Evolutionary conservation across 805 yeast genomes (phyloP), one percentile per base, ranked within the genome.

Genomic region (Suhomyces tanzawaensis): DNA sequence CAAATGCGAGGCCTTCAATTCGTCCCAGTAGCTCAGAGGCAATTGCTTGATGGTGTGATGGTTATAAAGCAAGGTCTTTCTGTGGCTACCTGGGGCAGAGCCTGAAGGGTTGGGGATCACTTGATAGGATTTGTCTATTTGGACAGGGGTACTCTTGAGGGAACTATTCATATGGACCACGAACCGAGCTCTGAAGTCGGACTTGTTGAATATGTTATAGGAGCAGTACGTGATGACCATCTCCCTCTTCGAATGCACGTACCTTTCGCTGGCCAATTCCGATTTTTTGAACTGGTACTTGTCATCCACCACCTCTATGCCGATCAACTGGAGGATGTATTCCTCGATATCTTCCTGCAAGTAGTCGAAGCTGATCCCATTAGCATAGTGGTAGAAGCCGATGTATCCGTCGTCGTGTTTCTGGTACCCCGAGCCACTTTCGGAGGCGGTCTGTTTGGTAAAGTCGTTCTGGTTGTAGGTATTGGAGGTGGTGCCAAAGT

Each of bases 161-260:
- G 36, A 17, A 11, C 46, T 45, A 7, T 26, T 23, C 34, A 41
- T 22, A 14, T 50, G 48, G 4, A 74, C 53, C 14, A 74, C 63
- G 42, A 55, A 77, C 73, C 52, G 79, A 57, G 49, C 88, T 78
- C 96, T 70, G 27, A 90, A 64, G 57, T 91, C 99, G 4, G 82
- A 74, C 39, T 73, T 74, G 26, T 79, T 66, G 52, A 93, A 86
- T 14, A 82, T 72, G 58, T 93, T 90, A 64, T 80, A 87, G 12
- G 81, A 61, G 57, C 88, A 82, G 46, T 71, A 79, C 0, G 87
- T 80, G 16, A 74, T 74, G 34, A 57, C 55, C 32, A 74, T 43
- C 49, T 61, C 45, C 40, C 53, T 13, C 53, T 51, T 22, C 57
- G 53, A 11, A 11, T 28, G 15, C 19, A 17, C 27, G 23, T 28